These are phyloP conservation scores for Epichloe uncinata DNA, from an alignment of 2,329 filamentous ascomycete species.

Conservation along the genomic window DNA sequence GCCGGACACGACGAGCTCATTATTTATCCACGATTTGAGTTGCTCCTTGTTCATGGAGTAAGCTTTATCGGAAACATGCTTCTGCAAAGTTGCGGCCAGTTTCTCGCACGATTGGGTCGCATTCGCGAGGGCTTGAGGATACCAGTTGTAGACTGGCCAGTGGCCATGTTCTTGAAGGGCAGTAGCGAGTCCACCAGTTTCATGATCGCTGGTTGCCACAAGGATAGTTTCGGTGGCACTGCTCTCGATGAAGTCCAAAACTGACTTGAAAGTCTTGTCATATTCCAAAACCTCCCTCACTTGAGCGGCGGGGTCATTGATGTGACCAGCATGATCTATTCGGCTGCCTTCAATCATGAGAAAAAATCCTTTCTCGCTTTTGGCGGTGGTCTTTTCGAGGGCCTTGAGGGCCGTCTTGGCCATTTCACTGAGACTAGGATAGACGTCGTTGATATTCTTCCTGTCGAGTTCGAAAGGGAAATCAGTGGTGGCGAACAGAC, in stretches of 20 bases:
- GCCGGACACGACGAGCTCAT: conserved; percentile 51
- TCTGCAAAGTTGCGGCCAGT: conserved; percentile 47
- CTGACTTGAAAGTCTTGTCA: conserved; percentile 70
- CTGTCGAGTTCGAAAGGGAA: conserved; percentile 93
- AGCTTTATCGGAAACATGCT: conserved; percentile 36
- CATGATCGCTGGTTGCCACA: conserved; percentile 87
- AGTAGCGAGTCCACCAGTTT: conserved; percentile 78
- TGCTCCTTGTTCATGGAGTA: conserved; percentile 21
- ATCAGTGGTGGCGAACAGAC: conserved; percentile 69
- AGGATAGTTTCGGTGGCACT: conserved; percentile 65
- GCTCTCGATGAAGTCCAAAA: conserved; percentile 70
- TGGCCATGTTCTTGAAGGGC: conserved; percentile 52
- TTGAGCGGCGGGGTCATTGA: conserved; percentile 71
- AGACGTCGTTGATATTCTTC: conserved; percentile 60
- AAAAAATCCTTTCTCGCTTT: conserved; percentile 90
- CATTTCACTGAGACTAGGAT: conserved; percentile 89
- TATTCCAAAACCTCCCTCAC: conserved; percentile 92
- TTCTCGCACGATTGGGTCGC: conserved; percentile 69
- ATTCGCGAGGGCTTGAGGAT: conserved; percentile 61
- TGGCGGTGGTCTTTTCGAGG: conserved; percentile 65
- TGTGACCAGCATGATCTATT: conserved; percentile 89
- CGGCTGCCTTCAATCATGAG: conserved; percentile 96
- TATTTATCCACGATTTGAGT: conserved; percentile 51
- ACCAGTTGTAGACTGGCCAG: conserved; percentile 57
- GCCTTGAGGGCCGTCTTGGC: conserved; percentile 66